A percentile compares a stretch with the other conserved stretches of the same genome.
These are phyloP conservation scores for Colletotrichum sp. DNA, from an alignment of 2,329 filamentous ascomycete genomes.

Conservation along the genomic window DNA sequence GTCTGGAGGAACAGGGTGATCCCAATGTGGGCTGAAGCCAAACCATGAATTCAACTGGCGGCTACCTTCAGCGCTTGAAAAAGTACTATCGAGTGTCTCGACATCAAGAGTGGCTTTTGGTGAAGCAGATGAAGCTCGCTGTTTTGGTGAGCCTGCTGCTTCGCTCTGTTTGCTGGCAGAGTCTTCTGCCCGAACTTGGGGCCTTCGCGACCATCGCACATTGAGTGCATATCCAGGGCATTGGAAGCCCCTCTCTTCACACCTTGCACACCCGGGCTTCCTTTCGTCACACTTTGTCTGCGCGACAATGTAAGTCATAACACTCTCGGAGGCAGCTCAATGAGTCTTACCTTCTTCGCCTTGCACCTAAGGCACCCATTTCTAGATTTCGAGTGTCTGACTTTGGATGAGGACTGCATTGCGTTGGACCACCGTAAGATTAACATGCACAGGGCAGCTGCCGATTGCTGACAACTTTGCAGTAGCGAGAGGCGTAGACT, in stretches of 20 bases:
- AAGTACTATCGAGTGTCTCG: rapidly evolving
- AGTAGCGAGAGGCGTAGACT: background rate
- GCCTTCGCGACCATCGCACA: constrained; percentile 27
- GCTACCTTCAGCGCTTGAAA: rapidly evolving
- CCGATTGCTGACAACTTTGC: background rate
- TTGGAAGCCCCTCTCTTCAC: constrained; percentile 22
- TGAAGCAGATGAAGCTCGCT: rapidly evolving
- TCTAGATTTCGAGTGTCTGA: background rate
- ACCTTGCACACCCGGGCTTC: constrained; percentile 23
- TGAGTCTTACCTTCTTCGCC: background rate
- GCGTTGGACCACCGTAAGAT: rapidly evolving
- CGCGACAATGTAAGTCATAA: background rate
- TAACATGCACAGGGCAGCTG: background rate
- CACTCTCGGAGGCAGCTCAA: rapidly evolving
- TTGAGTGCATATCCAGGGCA: constrained; percentile 28
- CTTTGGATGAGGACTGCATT: background rate
- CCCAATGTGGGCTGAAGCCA: background rate
- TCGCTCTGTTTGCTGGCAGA: background rate
- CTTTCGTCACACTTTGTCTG: constrained; percentile 28
- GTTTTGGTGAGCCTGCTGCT: rapidly evolving
- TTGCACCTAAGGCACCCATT: background rate
- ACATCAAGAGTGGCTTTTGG: rapidly evolving
- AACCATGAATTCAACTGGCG: background rate
- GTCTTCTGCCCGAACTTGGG: constrained; percentile 2
- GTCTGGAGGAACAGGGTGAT: background rate